phyloP scores from a whole-genome alignment of 1,284 basidiomycete species.

The Cryptococcus sp. region DNA sequence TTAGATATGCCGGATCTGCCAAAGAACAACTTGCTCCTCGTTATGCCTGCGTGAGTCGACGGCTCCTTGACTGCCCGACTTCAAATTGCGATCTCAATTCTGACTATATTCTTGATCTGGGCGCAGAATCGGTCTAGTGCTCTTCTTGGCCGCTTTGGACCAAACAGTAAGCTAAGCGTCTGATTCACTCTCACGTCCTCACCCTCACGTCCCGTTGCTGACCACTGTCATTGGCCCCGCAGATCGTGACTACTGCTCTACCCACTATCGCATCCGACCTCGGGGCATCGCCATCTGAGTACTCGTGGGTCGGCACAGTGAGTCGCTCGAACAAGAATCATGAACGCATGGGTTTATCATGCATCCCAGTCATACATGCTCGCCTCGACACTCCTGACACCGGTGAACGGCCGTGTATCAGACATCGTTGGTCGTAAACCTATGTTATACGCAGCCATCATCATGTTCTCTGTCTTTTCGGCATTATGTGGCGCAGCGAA shows the following conservation, averaged over 20 bases:
- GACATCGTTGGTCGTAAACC: slow-evolving; percentile 49
- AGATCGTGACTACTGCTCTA: slow-evolving; percentile 42
- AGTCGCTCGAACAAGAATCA: slow-evolving; percentile 3
- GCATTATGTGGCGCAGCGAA: slow-evolving; percentile 48
- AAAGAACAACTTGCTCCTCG: slow-evolving; percentile 37
- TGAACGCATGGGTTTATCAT: not conserved
- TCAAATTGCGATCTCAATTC: not conserved
- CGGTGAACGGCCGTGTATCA: slow-evolving; percentile 44
- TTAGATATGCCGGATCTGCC: slow-evolving; percentile 40
- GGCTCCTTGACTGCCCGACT: not conserved
- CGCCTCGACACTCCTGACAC: slow-evolving; percentile 38
- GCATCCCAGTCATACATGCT: slow-evolving; percentile 36
- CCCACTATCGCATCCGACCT: slow-evolving; percentile 37
- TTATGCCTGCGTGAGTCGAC: slow-evolving; percentile 30
- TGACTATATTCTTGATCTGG: not conserved
- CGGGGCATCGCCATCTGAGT: slow-evolving; percentile 36
- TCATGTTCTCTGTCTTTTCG: slow-evolving; percentile 41
- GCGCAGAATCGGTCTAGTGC: slow-evolving; percentile 38
- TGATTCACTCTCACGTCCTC: not conserved
- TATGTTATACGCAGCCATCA: slow-evolving; percentile 43
- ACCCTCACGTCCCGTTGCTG: not conserved
- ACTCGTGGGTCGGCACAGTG: slow-evolving; percentile 40
- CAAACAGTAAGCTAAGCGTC: slow-evolving; percentile 29
- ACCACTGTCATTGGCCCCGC: not conserved
- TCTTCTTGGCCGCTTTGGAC: slow-evolving; percentile 48